Conservation (phyloP, 306 rosid species). For the Dalbergia cultrata region DNA sequence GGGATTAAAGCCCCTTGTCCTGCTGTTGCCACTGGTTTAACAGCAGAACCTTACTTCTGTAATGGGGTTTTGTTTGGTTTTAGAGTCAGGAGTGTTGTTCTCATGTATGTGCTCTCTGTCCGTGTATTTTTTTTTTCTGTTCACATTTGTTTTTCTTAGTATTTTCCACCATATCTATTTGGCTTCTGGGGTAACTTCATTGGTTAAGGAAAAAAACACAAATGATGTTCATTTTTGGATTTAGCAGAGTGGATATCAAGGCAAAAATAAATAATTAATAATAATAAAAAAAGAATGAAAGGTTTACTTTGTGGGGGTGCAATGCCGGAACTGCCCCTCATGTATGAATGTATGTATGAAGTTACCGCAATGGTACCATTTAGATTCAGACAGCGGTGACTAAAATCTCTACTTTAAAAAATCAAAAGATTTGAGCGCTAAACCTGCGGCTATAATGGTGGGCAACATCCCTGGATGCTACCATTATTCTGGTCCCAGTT, state of each 20-base stretch:
- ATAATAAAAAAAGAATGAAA: background rate
- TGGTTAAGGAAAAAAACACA: background rate
- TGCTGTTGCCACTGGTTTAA: slow-evolving; percentile 3
- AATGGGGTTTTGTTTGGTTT: slow-evolving; percentile 4
- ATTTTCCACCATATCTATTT: background rate
- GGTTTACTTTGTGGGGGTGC: background rate
- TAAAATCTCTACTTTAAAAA: slow-evolving; percentile 30
- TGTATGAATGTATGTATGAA: background rate
- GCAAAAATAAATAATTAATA: background rate
- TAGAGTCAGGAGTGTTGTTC: background rate
- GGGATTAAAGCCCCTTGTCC: slow-evolving; percentile 51
- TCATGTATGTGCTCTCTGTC: background rate
- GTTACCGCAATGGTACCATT: background rate
- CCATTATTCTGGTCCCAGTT: background rate
- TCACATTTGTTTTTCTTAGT: background rate
- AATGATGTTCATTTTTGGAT: background rate
- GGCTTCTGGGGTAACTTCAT: background rate
- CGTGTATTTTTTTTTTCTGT: background rate
- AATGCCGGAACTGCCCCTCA: slow-evolving; percentile 31
- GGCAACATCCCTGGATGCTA: background rate
- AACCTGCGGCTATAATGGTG: slow-evolving; percentile 16
- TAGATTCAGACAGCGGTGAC: background rate
- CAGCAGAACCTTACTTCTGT: slow-evolving; percentile 47
- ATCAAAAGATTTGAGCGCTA: slow-evolving; percentile 45
- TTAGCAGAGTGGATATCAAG: background rate